A percentile compares a stretch with the other conserved stretches of the same genome.
phyloP scores from a whole-genome alignment of 2,329 filamentous ascomycete species.

The Fusarium mangiferae region DNA sequence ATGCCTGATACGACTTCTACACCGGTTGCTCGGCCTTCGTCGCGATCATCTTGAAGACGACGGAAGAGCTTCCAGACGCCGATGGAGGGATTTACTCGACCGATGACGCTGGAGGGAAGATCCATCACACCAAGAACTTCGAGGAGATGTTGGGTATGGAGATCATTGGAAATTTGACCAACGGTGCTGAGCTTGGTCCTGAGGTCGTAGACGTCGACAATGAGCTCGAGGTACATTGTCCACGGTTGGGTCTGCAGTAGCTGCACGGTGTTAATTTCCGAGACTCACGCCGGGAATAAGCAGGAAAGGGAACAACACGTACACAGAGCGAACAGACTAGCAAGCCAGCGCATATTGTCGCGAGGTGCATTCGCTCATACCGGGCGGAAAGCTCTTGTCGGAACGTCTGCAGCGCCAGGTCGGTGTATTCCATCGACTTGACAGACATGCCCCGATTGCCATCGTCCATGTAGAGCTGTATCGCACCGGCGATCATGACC shows the following conservation, averaged over 20 bases:
- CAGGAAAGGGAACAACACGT: neutral
- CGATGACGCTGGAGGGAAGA: constrained; percentile 31
- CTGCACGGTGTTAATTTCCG: constrained; percentile 4
- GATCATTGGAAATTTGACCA: constrained; percentile 18
- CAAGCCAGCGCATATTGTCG: constrained; percentile 36
- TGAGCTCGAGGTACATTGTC: constrained; percentile 40
- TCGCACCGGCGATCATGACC: constrained; percentile 31
- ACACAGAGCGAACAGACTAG: constrained; percentile 38
- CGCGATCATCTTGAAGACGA: constrained; percentile 22
- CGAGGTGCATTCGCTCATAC: constrained; percentile 30
- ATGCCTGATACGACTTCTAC: constrained; percentile 37
- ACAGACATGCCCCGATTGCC: constrained; percentile 25
- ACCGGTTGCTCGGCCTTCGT: constrained; percentile 7
- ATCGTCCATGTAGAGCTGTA: constrained; percentile 40
- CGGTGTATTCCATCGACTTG: constrained; percentile 38
- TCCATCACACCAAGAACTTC: constrained; percentile 42
- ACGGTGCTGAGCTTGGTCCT: constrained; percentile 14
- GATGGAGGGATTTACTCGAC: constrained; percentile 20
- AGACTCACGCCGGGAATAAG: neutral
- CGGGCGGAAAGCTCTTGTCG: constrained; percentile 32
- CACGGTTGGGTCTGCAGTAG: constrained; percentile 37
- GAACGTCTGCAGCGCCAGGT: constrained; percentile 36
- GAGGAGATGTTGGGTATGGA: constrained; percentile 24
- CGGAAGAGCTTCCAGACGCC: constrained; percentile 41
- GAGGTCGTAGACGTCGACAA: constrained; percentile 35